Conservation (phyloP, 768 basidiomycete genomes). For the Gelatoporia subvermispora region DNA sequence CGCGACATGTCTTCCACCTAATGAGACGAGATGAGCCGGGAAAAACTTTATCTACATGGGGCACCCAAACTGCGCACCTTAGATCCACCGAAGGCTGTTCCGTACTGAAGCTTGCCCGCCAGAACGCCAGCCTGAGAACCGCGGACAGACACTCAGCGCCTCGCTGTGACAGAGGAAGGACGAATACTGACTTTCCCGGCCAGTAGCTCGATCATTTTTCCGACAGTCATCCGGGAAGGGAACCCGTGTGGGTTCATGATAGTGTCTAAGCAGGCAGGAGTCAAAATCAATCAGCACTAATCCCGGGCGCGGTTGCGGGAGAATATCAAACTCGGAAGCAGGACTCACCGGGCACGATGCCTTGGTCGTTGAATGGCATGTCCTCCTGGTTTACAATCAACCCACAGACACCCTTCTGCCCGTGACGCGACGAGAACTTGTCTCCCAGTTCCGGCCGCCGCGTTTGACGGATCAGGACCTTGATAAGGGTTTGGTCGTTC, state of each 20-base stretch:
- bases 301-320: not conserved
- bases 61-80: slow-evolving; percentile 53
- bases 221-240: slow-evolving; percentile 98
- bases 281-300: slow-evolving; percentile 4
- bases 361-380: slow-evolving; percentile 98
- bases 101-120: slow-evolving; percentile 84
- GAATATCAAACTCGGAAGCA: not conserved
- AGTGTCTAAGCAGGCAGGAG: slow-evolving; percentile 53
- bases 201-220: slow-evolving; percentile 98
- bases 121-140: slow-evolving; percentile 80
- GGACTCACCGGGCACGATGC: slow-evolving; percentile 78
- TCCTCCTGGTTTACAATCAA: slow-evolving; percentile 98
- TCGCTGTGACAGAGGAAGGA: not conserved
- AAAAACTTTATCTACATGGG: not conserved
- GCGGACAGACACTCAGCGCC: not conserved
- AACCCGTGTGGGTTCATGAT: slow-evolving; percentile 99
- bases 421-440: slow-evolving; percentile 97
- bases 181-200: slow-evolving; percentile 72
- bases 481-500: slow-evolving; percentile 93
- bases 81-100: slow-evolving; percentile 95
- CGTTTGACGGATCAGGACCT: slow-evolving; percentile 95
- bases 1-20: slow-evolving; percentile 98
- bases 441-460: slow-evolving; percentile 94
- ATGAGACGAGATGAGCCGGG: not conserved
- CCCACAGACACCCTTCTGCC: slow-evolving; percentile 98